A percentile compares a stretch with the other conserved stretches of the same genome.
phyloP scores from a whole-genome alignment of 306 rosid species.

The Fagus sylvatica region DNA sequence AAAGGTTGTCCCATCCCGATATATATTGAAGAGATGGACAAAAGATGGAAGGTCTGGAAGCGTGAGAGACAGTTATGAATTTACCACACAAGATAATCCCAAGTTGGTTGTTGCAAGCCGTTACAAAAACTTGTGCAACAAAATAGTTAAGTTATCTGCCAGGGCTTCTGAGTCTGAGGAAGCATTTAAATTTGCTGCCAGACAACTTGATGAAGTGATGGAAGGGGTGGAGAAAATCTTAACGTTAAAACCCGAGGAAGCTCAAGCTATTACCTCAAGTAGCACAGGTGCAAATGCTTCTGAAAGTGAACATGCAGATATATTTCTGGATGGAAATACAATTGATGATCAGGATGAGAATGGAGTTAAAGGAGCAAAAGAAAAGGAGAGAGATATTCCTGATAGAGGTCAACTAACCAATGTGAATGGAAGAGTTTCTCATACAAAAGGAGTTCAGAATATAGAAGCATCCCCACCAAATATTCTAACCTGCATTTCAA shows the following conservation, averaged over 20 bases:
- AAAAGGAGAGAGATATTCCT: slow-evolving; percentile 21
- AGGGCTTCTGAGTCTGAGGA: slow-evolving; percentile 64
- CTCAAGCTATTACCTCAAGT: slow-evolving; percentile 45
- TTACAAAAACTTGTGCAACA: slow-evolving; percentile 53
- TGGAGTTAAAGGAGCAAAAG: slow-evolving; percentile 27
- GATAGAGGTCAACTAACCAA: slow-evolving; percentile 23
- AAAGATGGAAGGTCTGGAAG: slow-evolving; percentile 49
- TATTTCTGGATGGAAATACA: slow-evolving; percentile 43
- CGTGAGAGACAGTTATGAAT: slow-evolving; percentile 29
- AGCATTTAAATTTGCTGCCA: slow-evolving; percentile 47
- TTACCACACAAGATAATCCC: slow-evolving; percentile 37
- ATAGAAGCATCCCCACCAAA: slow-evolving; percentile 36
- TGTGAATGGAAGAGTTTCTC: slow-evolving; percentile 24
- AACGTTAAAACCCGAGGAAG: slow-evolving; percentile 38
- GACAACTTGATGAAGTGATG: slow-evolving; percentile 55
- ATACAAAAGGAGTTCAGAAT: slow-evolving; percentile 33
- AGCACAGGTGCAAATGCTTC: slow-evolving; percentile 43
- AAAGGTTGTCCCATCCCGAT: slow-evolving; percentile 56
- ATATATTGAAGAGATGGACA: slow-evolving; percentile 64
- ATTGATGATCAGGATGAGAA: slow-evolving; percentile 45
- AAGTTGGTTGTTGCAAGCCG: slow-evolving; percentile 45
- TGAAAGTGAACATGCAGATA: slow-evolving; percentile 42
- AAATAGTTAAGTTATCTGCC: slow-evolving; percentile 51
- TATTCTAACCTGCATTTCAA: slow-evolving; percentile 40
- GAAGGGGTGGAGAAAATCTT: slow-evolving; percentile 64